Base-by-base conservation (phyloP, 805 yeast genomes). In the Saturnispora halmiae region DNA sequence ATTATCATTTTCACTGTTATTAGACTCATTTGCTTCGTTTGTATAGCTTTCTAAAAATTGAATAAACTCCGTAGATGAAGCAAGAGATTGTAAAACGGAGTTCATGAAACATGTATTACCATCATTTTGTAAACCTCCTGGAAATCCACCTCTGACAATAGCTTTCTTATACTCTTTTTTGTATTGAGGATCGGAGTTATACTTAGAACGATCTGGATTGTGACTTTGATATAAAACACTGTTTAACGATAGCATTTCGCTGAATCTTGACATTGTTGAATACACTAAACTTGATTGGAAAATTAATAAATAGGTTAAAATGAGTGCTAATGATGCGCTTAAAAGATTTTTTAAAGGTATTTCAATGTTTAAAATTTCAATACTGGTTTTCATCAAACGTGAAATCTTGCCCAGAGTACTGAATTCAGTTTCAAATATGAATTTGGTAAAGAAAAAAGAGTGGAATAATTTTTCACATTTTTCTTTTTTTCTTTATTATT, bases 21-120 rank as follows among this genome's bases (percentile, higher is more conserved):
- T n/a, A n/a, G n/a, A n/a, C n/a, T 37, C 31, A 31, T 9, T 21
- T 8, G 14, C 29, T 24, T 14, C 35, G 8, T 16, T 22, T 11
- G 40, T 36, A 15, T 32, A 69, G 7, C 65, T 60, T 31, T 75
- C 72, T 34, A 83, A 65, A 51, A 80, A 83, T 16, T 66, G 64
- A 15, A 67, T 50, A 28, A 86, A 63, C 27, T 77, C 73, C 20
- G 70, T 67, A 0, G 92, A 79, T 0, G 90, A 79, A 0, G 95
- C 87, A 42, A 87, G 61, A 14, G 83, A 73, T 58, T 88, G 96
- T 21, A 88, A 59, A 1, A 88, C 96, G 19, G 87, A 77, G 61
- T 88, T 88, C 94, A 87, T 86, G 53, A 88, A 88, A 59, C 96
- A 88, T 0, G 96, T 86, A 56, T 88, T 88, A 11, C 96, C 96